Percentiles rank a stretch among this genome's conserved stretches.
phyloP scores from a whole-genome alignment of 805 yeast species.

The Tetrapisispora fleetii region DNA sequence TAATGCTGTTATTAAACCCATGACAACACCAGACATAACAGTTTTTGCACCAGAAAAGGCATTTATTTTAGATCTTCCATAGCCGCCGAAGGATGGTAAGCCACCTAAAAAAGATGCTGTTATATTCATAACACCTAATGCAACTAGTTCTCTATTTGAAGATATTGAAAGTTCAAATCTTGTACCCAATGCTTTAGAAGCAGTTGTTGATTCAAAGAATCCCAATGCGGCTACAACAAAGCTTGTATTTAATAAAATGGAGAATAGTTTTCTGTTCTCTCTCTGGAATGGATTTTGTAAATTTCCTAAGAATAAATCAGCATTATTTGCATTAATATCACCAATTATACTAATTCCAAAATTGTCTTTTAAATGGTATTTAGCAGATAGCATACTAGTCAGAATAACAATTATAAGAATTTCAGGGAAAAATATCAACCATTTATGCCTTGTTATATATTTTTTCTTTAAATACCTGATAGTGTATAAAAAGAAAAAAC shows the following conservation, averaged over 20 bases:
- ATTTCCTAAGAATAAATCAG: conserved; percentile 34
- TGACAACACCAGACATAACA: conserved; percentile 70
- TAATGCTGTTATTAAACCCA: conserved; percentile 66
- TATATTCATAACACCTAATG: conserved; percentile 70
- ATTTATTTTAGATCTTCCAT: conserved; percentile 86
- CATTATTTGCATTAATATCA: conserved; percentile 32
- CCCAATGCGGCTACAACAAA: conserved; percentile 78
- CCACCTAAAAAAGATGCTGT: conserved; percentile 52
- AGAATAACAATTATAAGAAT: conserved; percentile 64
- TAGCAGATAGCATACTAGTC: conserved; percentile 43
- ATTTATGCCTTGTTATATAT: conserved; percentile 28
- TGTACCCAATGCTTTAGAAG: conserved; percentile 76
- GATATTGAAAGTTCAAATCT: conserved; percentile 63
- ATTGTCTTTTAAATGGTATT: conserved; percentile 37
- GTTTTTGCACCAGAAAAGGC: conserved; percentile 82
- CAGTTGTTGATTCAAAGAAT: conserved; percentile 87
- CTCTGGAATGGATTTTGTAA: conserved; percentile 50
- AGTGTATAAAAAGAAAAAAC: conserved; percentile 38
- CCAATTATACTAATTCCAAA: conserved; percentile 66
- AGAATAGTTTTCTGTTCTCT: conserved; percentile 38
- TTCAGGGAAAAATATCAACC: conserved; percentile 69
- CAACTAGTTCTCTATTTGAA: conserved; percentile 76
- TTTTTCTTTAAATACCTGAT: conserved; percentile 34
- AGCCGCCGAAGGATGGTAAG: conserved; percentile 90
- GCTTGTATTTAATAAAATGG: conserved; percentile 53